Base-by-base conservation (phyloP, 257 asterid species). In the Catharanthus roseus region DNA sequence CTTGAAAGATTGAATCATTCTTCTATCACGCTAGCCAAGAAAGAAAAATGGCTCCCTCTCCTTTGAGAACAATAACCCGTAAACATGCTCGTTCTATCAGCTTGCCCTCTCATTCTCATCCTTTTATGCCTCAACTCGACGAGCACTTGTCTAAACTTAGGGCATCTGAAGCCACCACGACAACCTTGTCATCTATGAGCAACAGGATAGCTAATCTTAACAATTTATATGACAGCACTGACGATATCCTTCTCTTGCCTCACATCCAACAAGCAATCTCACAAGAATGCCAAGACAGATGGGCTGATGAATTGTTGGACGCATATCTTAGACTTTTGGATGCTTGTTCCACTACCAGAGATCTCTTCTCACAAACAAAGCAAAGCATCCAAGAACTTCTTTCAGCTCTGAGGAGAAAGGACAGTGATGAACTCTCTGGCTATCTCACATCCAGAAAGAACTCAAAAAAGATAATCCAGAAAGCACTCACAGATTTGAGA, bases 81-180 rank as follows among this genome's bases (percentile, higher is more conserved):
- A 78, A 72, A 12, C 84, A 82, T 62, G 75, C 80, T 71, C 88
- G 82, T 56, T 83, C 85, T 57, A 77, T 84, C 12, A 86, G 88
- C 68, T 72, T 86, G 15, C 85, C 86, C 64, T 76, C 88, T 10
- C 19, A 50, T 24, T 68, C 78, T 58, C 82, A 73, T 44, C 83
- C 83, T 26, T 41, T 66, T 57, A 28, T 78, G 53, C 79, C 81
- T 50, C 83, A 81, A 18, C 79, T 85, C 5, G 80, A 80, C 10
- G 79, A 82, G 4, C 70, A 18, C 42, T 23, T 86, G 36, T 67
- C 80, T 36, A 24, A 28, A 64, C 70, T 83, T 16, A 55, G 55
- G 65, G 64, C 81, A 33, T 74, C 77, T 0, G 77, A 70, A 61
- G 78, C 62, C 23, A n/a, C 85, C 10, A 58, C 65, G 26, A 71